These are phyloP conservation scores for Penicillium sclerotiorum DNA, from an alignment of 2,329 filamentous ascomycete species.

Conservation along the genomic window DNA sequence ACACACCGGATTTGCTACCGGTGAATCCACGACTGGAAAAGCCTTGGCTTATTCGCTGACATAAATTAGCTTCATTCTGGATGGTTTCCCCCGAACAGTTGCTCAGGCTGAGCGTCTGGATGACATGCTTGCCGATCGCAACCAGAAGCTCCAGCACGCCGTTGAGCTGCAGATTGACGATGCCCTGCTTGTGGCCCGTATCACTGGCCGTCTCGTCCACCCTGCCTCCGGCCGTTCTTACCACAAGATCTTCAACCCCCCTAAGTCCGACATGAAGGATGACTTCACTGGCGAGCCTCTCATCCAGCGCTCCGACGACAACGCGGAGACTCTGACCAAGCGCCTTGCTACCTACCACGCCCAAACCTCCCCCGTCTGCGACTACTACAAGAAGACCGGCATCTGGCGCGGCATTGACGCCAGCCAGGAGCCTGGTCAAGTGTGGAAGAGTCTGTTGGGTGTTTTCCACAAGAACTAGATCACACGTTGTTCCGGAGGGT, in stretches of 20 bases:
- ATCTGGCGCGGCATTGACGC: constrained; percentile 97
- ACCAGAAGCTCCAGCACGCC: constrained; percentile 89
- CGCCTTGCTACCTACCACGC: constrained; percentile 88
- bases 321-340: constrained; percentile 94
- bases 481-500: background rate
- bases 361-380: constrained; percentile 89
- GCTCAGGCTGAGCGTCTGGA: constrained; percentile 94
- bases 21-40: too few relatives aligned
- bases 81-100: constrained; percentile 97
- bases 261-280: constrained; percentile 91
- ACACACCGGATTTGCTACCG: too few relatives aligned
- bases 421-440: constrained; percentile 90
- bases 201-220: constrained; percentile 94
- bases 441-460: constrained; percentile 89
- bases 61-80: constrained; percentile 85
- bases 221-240: constrained; percentile 95
- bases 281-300: constrained; percentile 96
- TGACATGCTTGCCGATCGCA: constrained; percentile 77
- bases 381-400: constrained; percentile 95
- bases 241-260: constrained; percentile 98
- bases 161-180: constrained; percentile 98
- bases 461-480: constrained; percentile 69
- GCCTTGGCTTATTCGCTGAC: too few relatives aligned
- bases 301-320: constrained; percentile 95
- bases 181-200: constrained; percentile 86